phyloP scores from a whole-genome alignment of 2,329 filamentous ascomycete species.

The Alternaria viburni region DNA sequence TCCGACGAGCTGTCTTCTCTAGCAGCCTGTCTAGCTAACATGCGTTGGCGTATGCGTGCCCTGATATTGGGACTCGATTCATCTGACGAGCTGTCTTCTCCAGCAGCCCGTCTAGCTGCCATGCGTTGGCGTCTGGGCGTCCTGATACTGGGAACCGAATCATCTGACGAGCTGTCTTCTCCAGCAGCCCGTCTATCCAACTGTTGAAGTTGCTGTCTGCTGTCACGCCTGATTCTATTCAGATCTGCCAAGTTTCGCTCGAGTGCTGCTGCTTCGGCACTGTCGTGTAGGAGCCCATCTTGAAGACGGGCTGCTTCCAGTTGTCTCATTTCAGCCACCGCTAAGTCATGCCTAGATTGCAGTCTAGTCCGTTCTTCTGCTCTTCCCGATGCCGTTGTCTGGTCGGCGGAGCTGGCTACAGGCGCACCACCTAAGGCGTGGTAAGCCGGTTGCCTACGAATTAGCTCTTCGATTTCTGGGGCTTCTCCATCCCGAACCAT shows the following conservation, averaged over 20 bases:
- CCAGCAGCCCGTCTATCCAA: not conserved
- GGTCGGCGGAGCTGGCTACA: no score
- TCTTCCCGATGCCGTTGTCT: not conserved
- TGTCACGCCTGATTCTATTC: not conserved
- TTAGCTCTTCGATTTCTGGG: no score
- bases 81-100: not conserved
- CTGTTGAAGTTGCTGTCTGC: not conserved
- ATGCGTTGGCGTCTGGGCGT: not conserved
- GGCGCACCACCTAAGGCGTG: no score
- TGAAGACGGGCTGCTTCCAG: not conserved
- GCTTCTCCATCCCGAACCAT: no score
- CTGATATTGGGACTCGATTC: no score
- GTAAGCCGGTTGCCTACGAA: no score
- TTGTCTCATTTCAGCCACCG: not conserved
- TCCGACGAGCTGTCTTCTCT: not conserved
- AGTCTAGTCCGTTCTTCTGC: not conserved
- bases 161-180: not conserved
- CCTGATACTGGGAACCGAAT: not conserved
- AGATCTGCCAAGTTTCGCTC: not conserved
- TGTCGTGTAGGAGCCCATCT: not conserved
- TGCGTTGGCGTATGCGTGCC: no score
- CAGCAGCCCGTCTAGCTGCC: not conserved
- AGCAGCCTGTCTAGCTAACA: no score
- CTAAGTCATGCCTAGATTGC: not conserved
- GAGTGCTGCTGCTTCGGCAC: not conserved